Base-by-base conservation (phyloP, 139 green algal species). In the Bryopsis sp. region DNA sequence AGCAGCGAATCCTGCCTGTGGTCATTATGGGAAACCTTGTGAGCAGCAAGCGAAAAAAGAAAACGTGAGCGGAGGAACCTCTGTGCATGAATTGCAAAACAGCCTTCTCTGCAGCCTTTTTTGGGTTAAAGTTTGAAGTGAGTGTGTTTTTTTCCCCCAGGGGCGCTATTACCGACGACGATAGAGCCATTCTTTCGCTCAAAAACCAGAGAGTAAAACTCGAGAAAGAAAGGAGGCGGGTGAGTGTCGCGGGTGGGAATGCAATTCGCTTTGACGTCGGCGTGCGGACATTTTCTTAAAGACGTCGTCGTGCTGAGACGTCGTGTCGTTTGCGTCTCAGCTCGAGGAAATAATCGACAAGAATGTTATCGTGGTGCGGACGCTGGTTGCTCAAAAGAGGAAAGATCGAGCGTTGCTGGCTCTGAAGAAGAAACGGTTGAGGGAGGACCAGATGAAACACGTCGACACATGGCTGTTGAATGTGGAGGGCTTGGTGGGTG, bases 181-280 rank as follows among this genome's bases (percentile, higher is more conserved):
- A 95, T 65, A 73, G 75, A 3, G 84, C 87, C 0, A 76, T 95
- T 22, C 76, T 93, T 36, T 77, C 74, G 2, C 75, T 95, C 1
- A 93, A 91, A 63, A 81, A 82, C 1, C 88, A 94, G 57, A 69
- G 79, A 2, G 81, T 79, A 28, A 88, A 90, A 68, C 62, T 95
- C n/a, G 78, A 81, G 22, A 80, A 80, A 19, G 68, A 85, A 35
- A 57, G 72, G 0, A 73, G 38, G 47, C 68, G 79, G 63, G 78
- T 84, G 57, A 58, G n/a, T n/a, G n/a, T n/a, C n/a, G n/a, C n/a
- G n/a, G n/a, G 63, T 72, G 3, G 11, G 62, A 67, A 6, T 69
- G 36, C n/a, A 11, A 32, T 34, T 35, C n/a, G 8, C 19, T 54
- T 69, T 6, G 31, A 69, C 35, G 15, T 8, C 19, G 26, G 31